These are phyloP conservation scores for Setaria viridis DNA, from an alignment of 202 grass and related monocot genomes.

Conservation along the genomic window DNA sequence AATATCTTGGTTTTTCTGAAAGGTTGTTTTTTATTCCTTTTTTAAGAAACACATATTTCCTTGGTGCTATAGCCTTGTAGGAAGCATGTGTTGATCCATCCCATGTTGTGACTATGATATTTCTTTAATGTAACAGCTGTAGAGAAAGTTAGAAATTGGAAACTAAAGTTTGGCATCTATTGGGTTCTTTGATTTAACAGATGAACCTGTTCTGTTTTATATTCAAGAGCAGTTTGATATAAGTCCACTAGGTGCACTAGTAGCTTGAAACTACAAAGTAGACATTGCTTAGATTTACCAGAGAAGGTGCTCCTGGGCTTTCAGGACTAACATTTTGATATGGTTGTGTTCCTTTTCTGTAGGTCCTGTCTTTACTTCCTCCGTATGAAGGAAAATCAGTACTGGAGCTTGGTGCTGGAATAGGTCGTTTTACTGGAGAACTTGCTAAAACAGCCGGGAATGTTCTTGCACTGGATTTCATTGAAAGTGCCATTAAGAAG, in stretches of 20 bases:
- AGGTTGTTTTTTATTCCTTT: neutral
- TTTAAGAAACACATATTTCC: neutral
- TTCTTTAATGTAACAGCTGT: neutral
- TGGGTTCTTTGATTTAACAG: neutral
- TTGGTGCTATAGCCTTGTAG: neutral
- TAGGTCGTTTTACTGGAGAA: conserved; percentile 95
- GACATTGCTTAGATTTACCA: neutral
- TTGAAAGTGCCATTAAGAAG: conserved; percentile 96
- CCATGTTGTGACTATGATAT: conserved; percentile 1
- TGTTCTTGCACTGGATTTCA: conserved; percentile 93
- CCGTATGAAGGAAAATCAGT: conserved; percentile 87
- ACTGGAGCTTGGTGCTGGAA: conserved; percentile 92
- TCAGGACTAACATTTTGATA: conserved; percentile 23
- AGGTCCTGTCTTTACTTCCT: conserved; percentile 94
- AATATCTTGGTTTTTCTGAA: neutral
- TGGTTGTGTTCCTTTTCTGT: conserved; percentile 18
- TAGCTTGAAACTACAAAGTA: neutral
- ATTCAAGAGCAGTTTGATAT: neutral
- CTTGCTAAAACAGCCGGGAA: conserved; percentile 80
- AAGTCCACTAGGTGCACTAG: neutral
- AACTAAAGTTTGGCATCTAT: conserved; percentile 11
- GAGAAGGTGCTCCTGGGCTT: neutral
- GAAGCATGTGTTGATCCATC: neutral
- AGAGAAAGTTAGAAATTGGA: neutral
- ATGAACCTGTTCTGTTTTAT: neutral